These are phyloP conservation scores for Pythium dissimile DNA, from an alignment of 352 stramenopile genomes.

Conservation along the genomic window DNA sequence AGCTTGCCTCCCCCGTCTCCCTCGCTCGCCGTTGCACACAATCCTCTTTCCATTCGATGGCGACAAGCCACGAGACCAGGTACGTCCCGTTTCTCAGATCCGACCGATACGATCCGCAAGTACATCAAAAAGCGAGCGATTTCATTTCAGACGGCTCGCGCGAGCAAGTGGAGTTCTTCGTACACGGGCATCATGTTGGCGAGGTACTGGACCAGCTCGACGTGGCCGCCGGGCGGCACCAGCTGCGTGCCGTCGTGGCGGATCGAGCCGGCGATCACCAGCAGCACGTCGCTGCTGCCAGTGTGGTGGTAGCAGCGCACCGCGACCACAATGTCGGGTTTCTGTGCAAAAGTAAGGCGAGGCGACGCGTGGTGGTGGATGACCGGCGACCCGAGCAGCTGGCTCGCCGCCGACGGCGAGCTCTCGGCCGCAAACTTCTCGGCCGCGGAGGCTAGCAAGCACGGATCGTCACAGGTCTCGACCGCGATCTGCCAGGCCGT, in stretches of 20 bases:
- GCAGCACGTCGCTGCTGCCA: slow-evolving; percentile 23
- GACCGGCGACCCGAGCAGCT: not conserved
- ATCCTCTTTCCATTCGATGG: no score
- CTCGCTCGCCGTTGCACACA: no score
- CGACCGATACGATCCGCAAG: no score
- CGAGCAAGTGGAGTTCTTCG: slow-evolving; percentile 52
- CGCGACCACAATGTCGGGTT: slow-evolving; percentile 12
- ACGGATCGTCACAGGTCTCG: slow-evolving; percentile 51
- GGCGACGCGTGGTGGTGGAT: no score
- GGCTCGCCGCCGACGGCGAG: slow-evolving; percentile 16
- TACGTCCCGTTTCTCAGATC: no score
- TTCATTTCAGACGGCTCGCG: not conserved
- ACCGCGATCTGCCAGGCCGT: slow-evolving; percentile 44
- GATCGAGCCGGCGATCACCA: slow-evolving; percentile 40
- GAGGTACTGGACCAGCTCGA: slow-evolving; percentile 58
- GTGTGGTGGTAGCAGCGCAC: slow-evolving; percentile 1
- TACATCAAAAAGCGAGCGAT: not conserved
- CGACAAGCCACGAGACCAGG: no score
- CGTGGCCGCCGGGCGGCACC: slow-evolving; percentile 22
- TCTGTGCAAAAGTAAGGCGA: not conserved
- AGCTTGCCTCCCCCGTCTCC: no score
- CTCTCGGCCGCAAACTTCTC: slow-evolving; percentile 17
- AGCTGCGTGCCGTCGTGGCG: slow-evolving; percentile 31
- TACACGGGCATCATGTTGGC: slow-evolving; percentile 49
- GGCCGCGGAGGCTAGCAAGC: slow-evolving; percentile 39